Evolutionary conservation across 2,329 filamentous ascomycete genomes (phyloP).

Genomic region (Aureobasidium melanogenum): DNA sequence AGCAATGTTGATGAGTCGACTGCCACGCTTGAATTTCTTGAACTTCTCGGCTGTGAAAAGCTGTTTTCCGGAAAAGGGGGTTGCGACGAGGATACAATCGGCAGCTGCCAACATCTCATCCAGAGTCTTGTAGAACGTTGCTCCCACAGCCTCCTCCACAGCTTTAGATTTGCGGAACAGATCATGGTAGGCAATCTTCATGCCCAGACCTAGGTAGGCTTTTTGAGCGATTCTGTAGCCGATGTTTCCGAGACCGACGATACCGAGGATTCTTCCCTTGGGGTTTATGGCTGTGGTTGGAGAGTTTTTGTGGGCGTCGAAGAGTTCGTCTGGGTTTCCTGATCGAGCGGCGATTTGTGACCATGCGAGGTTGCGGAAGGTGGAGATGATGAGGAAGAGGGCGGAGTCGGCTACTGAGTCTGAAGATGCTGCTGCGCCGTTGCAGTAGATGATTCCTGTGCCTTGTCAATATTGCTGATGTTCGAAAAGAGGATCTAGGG

Average conservation of each 20-base stretch:
- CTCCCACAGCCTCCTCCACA: constrained; percentile 41
- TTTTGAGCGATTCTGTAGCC: constrained; percentile 47
- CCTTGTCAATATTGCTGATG: not conserved
- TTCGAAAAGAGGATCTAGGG: not conserved
- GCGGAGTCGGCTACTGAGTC: constrained; percentile 67
- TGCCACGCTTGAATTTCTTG: constrained; percentile 43
- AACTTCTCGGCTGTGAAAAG: constrained; percentile 45
- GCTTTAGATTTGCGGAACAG: constrained; percentile 40
- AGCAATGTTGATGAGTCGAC: constrained; percentile 57
- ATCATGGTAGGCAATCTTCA: constrained; percentile 59
- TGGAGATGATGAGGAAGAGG: constrained; percentile 58
- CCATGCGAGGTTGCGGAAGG: constrained; percentile 61
- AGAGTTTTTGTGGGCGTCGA: constrained; percentile 51
- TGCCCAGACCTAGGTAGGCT: constrained; percentile 51
- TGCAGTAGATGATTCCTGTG: constrained; percentile 60
- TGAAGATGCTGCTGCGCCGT: constrained; percentile 59
- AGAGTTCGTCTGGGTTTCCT: constrained; percentile 39
- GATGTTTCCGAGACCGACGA: constrained; percentile 59
- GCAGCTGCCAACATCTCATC: constrained; percentile 42
- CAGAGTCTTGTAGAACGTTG: constrained; percentile 44
- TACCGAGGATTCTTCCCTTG: constrained; percentile 50
- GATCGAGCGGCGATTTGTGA: constrained; percentile 48
- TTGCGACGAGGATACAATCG: constrained; percentile 56
- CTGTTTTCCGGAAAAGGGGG: constrained; percentile 43
- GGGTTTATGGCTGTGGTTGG: constrained; percentile 56